Percentiles rank a stretch among this genome's conserved stretches.
Evolutionary conservation across 352 stramenopile genomes (phyloP).

Genomic region (Phytophthora podocarpi): DNA sequence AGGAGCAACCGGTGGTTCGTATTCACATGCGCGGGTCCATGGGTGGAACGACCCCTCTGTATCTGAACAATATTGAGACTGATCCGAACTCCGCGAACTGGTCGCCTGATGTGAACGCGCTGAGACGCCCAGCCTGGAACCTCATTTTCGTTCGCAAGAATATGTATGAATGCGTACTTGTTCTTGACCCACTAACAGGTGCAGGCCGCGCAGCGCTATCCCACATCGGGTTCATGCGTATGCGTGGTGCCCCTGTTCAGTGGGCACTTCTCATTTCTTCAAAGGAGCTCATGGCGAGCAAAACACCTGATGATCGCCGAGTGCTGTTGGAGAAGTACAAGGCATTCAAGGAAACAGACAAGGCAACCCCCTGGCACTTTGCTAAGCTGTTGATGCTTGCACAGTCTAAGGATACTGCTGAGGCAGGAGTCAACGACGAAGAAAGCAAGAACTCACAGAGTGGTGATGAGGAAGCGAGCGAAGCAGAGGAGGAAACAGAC

Average conservation of each 20-base stretch:
- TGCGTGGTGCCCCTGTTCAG: constrained; percentile 76
- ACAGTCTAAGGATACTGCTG: constrained; percentile 55
- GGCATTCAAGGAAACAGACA: constrained; percentile 36
- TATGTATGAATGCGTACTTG: constrained; percentile 87
- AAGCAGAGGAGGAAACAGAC: constrained; percentile 13
- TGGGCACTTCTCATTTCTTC: constrained; percentile 79
- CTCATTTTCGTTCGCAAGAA: constrained; percentile 87
- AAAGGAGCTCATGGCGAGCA: constrained; percentile 63
- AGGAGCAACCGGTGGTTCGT: constrained; percentile 51
- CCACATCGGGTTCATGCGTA: constrained; percentile 73
- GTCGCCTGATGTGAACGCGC: constrained; percentile 46
- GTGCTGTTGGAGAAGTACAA: constrained; percentile 53
- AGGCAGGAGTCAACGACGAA: constrained; percentile 9
- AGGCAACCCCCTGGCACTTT: constrained; percentile 77
- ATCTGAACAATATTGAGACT: constrained; percentile 85
- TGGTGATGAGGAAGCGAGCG: constrained; percentile 10
- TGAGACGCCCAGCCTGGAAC: constrained; percentile 72
- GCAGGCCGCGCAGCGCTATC: constrained; percentile 51
- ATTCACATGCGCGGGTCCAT: constrained; percentile 70
- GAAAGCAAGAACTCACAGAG: constrained; percentile 17
- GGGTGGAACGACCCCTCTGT: constrained; percentile 66
- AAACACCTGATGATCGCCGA: constrained; percentile 44
- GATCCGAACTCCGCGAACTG: constrained; percentile 60
- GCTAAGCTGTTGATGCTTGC: constrained; percentile 77
- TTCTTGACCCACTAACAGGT: constrained; percentile 65